phyloP scores from a whole-genome alignment of 805 yeast species.

The Saitoella complicata region DNA sequence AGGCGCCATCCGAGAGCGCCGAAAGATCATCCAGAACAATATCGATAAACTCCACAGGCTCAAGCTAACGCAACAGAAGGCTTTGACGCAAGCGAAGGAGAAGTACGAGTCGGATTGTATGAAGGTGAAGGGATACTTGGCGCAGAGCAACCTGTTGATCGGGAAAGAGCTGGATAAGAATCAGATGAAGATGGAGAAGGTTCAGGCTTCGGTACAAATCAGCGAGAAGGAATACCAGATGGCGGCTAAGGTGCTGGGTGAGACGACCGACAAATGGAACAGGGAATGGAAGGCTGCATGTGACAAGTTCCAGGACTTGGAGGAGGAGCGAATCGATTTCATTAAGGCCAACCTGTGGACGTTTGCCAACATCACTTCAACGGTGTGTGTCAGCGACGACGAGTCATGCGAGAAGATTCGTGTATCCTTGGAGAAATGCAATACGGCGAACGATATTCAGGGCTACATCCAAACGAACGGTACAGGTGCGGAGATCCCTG shows the following conservation, averaged over 20 bases:
- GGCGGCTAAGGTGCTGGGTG: slow-evolving; percentile 36
- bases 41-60: slow-evolving; percentile 39
- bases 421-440: slow-evolving; percentile 48
- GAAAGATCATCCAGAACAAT: slow-evolving; percentile 40
- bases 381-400: slow-evolving; percentile 65
- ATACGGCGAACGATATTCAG: slow-evolving; percentile 41
- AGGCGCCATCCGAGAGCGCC: slow-evolving; percentile 34
- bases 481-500: slow-evolving; percentile 47
- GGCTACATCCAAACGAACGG: slow-evolving; percentile 37
- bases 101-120: slow-evolving; percentile 43
- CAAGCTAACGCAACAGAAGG: slow-evolving; percentile 23
- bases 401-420: slow-evolving; percentile 60
- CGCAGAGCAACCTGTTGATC: slow-evolving; percentile 51
- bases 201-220: slow-evolving; percentile 25
- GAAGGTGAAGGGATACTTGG: slow-evolving; percentile 40
- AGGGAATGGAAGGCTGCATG: slow-evolving; percentile 56
- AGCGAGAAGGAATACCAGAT: slow-evolving; percentile 36
- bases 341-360: slow-evolving; percentile 62
- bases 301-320: slow-evolving; percentile 45
- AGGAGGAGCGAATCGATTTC: slow-evolving; percentile 54
- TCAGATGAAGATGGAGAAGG: slow-evolving; percentile 37
- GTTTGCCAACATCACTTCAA: slow-evolving; percentile 55
- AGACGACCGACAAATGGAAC: slow-evolving; percentile 46
- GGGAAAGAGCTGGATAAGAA: slow-evolving; percentile 56
- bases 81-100: slow-evolving; percentile 23